Evolutionary conservation across 352 stramenopile genomes (phyloP), one percentile per base, ranked within the genome.

Genomic region (Aphanomyces astaci): DNA sequence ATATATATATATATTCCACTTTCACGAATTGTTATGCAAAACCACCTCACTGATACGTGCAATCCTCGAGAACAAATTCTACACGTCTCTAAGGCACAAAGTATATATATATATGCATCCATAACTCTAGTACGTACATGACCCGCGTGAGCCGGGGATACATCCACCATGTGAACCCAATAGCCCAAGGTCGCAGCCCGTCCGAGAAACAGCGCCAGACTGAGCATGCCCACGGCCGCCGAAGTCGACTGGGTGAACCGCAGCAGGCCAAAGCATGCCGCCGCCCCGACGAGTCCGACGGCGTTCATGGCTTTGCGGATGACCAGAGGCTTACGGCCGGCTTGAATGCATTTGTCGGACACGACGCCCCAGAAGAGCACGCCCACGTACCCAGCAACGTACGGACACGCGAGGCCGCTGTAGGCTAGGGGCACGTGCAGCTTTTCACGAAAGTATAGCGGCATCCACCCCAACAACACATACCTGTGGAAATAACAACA

Each of bases 131-230:
- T n/a, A 59, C 40, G 19, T 68, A 68, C 77, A 70, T 94, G 82
- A 9, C 84, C 87, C 2, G 87, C 87, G 69, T 92, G 79, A 48
- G 83, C 78, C 17, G 85, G 82, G 0, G 74, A 84, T 60, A 95
- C 85, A 76, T 95, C 87, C 64, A 95, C 93, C 87, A 95, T 95
- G 73, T 95, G 93, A 63, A 95, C 85, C 85, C 85, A 95, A 70
- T 90, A 95, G 19, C 87, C 87, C 51, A 82, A 81, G 71, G 90
- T 88, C 13, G 85, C 77, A 10, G 82, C 81, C 43, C 87, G 87
- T 65, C 76, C 83, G 25, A 86, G 81, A 70, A 94, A 94, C 13
- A 95, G 76, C 48, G 85, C 89, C 36, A 89, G 62, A 25, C 76
- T 93, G 46, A 95, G 71, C 46, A 95, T 75, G 2, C 72, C 74